Conservation (phyloP, 2,329 filamentous ascomycete species). For the Colletotrichum sp. region DNA sequence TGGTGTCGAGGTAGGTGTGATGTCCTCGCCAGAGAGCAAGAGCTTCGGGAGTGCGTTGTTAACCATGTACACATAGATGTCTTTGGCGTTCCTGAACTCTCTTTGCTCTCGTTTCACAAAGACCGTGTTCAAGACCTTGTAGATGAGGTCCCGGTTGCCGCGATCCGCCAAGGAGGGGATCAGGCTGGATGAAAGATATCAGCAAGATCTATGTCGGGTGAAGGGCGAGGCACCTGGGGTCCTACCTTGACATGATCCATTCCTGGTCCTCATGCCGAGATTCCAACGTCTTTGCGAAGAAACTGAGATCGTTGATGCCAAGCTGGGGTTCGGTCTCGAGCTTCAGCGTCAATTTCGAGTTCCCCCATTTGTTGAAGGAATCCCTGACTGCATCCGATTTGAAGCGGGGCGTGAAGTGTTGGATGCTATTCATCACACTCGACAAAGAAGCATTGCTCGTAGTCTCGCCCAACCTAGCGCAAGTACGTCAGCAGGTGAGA, state of each 20-base stretch:
- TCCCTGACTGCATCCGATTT: background rate
- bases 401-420: background rate
- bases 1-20: background rate
- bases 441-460: background rate
- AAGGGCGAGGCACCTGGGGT: background rate
- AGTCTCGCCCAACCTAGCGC: background rate
- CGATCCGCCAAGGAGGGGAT: background rate
- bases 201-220: too few species aligned
- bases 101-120: background rate
- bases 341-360: background rate
- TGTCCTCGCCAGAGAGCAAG: background rate
- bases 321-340: background rate
- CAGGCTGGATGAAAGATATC: background rate
- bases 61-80: background rate
- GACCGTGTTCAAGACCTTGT: background rate
- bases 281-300: background rate
- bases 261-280: background rate
- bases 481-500: too few species aligned
- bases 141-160: background rate
- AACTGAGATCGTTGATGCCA: background rate
- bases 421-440: background rate
- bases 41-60: background rate
- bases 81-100: background rate
- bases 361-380: background rate
- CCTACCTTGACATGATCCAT: background rate